These are phyloP conservation scores for Suillus fuscotomentosus DNA, from an alignment of 768 basidiomycete genomes.

Conservation along the genomic window DNA sequence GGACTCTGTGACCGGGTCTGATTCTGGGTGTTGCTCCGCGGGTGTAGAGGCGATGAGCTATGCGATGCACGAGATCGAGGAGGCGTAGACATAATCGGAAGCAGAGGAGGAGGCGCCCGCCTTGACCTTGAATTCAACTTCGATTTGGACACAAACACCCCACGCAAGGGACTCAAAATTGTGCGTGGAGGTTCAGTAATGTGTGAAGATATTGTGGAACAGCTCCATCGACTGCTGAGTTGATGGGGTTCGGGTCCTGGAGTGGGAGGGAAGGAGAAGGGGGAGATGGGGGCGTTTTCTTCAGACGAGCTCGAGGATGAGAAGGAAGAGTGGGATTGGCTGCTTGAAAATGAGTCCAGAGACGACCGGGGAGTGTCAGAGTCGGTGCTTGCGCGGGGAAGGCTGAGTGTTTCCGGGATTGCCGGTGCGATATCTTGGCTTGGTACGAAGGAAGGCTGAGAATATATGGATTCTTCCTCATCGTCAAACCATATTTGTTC, in stretches of 20 bases:
- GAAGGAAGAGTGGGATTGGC: constrained; percentile 7
- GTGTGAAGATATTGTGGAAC: constrained; percentile 49
- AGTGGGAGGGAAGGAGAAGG: constrained; percentile 14
- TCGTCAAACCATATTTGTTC: constrained; percentile 13
- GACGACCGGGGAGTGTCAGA: constrained; percentile 30
- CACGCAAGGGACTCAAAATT: constrained; percentile 32
- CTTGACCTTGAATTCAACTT: not conserved
- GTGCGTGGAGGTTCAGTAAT: constrained; percentile 22
- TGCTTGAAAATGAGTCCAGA: constrained; percentile 17
- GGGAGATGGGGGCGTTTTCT: constrained; percentile 6
- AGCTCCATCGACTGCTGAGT: constrained; percentile 67
- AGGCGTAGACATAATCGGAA: constrained; percentile 5
- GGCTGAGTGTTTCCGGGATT: constrained; percentile 14
- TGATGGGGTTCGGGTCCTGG: constrained; percentile 8
- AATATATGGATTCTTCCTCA: constrained; percentile 30
- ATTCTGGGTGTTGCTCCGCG: not conserved
- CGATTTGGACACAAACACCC: constrained; percentile 31
- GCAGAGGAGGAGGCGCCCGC: not conserved
- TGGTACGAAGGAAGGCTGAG: constrained; percentile 30
- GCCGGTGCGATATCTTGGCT: constrained; percentile 2
- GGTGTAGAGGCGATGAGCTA: not conserved
- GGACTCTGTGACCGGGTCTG: not conserved
- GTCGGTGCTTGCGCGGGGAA: constrained; percentile 26
- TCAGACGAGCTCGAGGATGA: not conserved
- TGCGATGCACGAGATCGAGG: not conserved